phyloP scores from a whole-genome alignment of 257 asterid species.

The Salvia hispanica region DNA sequence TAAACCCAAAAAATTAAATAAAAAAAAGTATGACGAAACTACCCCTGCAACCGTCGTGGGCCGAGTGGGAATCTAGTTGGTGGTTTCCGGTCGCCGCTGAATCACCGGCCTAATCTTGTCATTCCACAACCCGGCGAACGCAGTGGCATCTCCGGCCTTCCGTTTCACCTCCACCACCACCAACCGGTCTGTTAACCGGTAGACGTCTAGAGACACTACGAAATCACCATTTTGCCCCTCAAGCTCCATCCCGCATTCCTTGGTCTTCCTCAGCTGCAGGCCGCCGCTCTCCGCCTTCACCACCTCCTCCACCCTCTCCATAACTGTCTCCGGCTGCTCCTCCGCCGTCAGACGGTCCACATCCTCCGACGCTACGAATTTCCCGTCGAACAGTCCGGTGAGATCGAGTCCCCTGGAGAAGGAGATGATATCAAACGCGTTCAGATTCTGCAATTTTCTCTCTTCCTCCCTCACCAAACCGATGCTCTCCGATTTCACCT shows the following conservation, averaged over 20 bases:
- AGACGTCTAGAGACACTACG: slow-evolving; percentile 46
- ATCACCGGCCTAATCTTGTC: slow-evolving; percentile 57
- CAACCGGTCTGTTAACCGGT: slow-evolving; percentile 53
- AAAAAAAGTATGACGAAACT: slow-evolving; percentile 22
- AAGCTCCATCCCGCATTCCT: slow-evolving; percentile 59
- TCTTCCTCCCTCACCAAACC: slow-evolving; percentile 43
- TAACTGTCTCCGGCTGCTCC: slow-evolving; percentile 55
- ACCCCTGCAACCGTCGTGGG: slow-evolving; percentile 28
- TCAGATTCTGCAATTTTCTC: slow-evolving; percentile 40
- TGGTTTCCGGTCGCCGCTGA: slow-evolving; percentile 32
- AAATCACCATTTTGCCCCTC: slow-evolving; percentile 68
- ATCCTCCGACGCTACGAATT: slow-evolving; percentile 36
- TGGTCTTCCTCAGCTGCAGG: slow-evolving; percentile 40
- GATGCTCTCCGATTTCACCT: slow-evolving; percentile 26
- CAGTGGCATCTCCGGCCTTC: slow-evolving; percentile 51
- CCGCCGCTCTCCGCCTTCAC: slow-evolving; percentile 49
- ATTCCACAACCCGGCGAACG: slow-evolving; percentile 49
- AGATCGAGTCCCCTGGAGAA: slow-evolving; percentile 78
- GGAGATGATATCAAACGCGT: slow-evolving; percentile 81
- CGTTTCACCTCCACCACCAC: slow-evolving; percentile 65
- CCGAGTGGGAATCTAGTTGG: not conserved
- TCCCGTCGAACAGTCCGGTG: slow-evolving; percentile 55
- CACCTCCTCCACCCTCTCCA: slow-evolving; percentile 54
- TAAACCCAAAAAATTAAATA: not conserved
- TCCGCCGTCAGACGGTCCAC: slow-evolving; percentile 58